Evolutionary conservation across 257 asterid species (phyloP), one percentile per base, ranked within the genome.

Genomic region (Ligustrum vulgare): DNA sequence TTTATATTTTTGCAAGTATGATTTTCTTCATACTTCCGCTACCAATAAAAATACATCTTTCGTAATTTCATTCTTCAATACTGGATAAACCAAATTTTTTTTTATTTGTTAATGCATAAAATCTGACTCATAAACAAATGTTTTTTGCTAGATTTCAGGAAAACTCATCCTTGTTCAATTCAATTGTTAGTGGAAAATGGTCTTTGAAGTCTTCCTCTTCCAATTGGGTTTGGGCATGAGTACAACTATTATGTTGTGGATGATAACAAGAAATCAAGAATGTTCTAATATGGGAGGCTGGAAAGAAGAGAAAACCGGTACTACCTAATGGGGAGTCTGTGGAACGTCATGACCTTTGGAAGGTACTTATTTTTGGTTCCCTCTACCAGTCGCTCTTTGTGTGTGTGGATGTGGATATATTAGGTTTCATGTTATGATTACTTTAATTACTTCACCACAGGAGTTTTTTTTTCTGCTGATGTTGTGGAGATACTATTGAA

Each of bases 331-430:
- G 97, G 78, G 94, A 85, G 72, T 74, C 77, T 80, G 89, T 91
- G 76, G 94, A 85, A 82, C 81, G 92, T 87, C 97, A 71, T 81
- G 98, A 94, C 87, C 97, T 94, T 73, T 92, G 99, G 99, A 93
- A 94, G 99, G 99, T 94, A 63, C 77, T 71, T 69, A 37, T 63
- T 70, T 71, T 70, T 39, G 45, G 35, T 69, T 71, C 68, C 78
- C 51, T 77, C 56, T 77, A 32, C 23, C 60, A 11, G 15, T 71
- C 60, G 33, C 3, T 39, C 15, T 45, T 10, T 70, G 54, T 3
- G n/a, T 12, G 51, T 0, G 51, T 12, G 51, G 6, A 13, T 12
- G 51, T 45, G 54, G n/a, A 8, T 74, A 22, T 63, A 62, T 13
- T 43, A 36, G 31, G 74, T 70, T 69, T 3, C 36, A 31, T 45